These are phyloP conservation scores for Clitoria ternatea DNA, from an alignment of 306 rosid species.

Conservation along the genomic window DNA sequence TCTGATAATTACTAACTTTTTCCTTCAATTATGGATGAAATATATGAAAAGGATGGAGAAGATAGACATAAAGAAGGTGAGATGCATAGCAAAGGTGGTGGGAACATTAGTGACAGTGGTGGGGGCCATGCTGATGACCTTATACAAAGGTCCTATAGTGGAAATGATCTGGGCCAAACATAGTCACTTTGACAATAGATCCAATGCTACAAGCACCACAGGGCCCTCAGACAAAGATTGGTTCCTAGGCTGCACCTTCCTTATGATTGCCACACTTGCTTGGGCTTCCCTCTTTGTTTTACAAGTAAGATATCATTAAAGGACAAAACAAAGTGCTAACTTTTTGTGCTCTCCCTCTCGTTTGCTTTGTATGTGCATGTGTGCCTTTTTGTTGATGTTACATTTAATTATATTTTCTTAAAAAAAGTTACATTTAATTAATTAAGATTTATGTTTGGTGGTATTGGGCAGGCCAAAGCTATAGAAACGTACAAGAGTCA, in stretches of 20 bases:
- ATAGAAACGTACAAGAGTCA: constrained; percentile 81
- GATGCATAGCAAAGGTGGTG: constrained; percentile 78
- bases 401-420: too few relatives aligned
- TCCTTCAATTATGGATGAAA: neutral
- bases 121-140: constrained; percentile 92
- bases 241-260: constrained; percentile 69
- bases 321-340: neutral
- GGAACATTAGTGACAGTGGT: constrained; percentile 87
- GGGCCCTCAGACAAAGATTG: constrained; percentile 53
- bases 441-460: neutral
- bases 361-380: neutral
- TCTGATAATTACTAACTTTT: neutral
- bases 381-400: neutral
- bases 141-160: constrained; percentile 78
- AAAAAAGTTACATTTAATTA: too few relatives aligned
- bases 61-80: constrained; percentile 55
- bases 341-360: neutral
- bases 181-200: constrained; percentile 14
- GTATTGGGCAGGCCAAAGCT: constrained; percentile 50
- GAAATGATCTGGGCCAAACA: constrained; percentile 68
- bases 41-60: constrained; percentile 76
- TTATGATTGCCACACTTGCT: constrained; percentile 86
- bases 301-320: constrained; percentile 46
- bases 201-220: constrained; percentile 28
- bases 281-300: constrained; percentile 90